Conservation (phyloP, 2,329 filamentous ascomycete genomes). For the Gnomoniopsis sp. region DNA sequence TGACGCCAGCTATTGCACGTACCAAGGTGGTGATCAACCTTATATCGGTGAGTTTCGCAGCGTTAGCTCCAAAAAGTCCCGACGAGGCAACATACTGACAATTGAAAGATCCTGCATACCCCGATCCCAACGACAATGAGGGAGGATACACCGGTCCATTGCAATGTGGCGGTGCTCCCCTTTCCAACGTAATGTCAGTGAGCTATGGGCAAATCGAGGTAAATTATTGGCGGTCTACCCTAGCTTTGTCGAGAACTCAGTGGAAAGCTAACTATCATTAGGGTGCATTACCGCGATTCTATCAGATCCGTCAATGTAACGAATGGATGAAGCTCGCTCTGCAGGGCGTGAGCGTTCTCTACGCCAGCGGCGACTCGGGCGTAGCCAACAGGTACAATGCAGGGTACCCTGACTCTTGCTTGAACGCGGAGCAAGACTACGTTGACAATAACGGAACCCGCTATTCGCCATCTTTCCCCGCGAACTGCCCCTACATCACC, state of each 20-base stretch:
- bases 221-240: not conserved
- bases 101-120: not conserved
- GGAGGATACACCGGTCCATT: constrained; percentile 6
- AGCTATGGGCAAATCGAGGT: constrained; percentile 8
- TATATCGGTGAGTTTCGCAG: not conserved
- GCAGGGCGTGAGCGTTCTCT: constrained; percentile 43
- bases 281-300: constrained; percentile 37
- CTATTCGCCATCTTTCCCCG: constrained; percentile 11
- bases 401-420: constrained; percentile 9
- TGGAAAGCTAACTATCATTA: not conserved
- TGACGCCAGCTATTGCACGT: constrained; percentile 48
- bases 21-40: constrained; percentile 18
- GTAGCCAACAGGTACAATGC: constrained; percentile 15
- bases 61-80: not conserved
- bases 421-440: constrained; percentile 3
- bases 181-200: constrained; percentile 3
- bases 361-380: constrained; percentile 47
- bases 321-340: constrained; percentile 52
- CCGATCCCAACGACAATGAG: constrained; percentile 8
- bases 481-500: constrained; percentile 17
- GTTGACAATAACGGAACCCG: constrained; percentile 16
- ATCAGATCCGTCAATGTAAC: constrained; percentile 49
- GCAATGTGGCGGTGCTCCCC: constrained; percentile 5
- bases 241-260: too few relatives aligned
- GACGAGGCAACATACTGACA: not conserved